These are phyloP conservation scores for Suillus placidus DNA, from an alignment of 768 basidiomycete species.

Conservation along the genomic window DNA sequence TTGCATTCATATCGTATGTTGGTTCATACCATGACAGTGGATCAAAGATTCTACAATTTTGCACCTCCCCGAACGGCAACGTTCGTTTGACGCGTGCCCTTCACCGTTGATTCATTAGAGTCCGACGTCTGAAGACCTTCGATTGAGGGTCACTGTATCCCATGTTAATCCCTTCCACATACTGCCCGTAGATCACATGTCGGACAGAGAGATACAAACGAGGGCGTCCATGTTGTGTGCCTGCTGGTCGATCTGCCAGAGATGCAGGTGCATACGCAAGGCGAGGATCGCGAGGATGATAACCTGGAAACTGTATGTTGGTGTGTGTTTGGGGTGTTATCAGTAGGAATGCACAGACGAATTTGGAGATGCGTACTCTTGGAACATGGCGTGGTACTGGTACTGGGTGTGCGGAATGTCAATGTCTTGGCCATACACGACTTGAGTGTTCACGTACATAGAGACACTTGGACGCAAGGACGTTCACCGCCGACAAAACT, in stretches of 20 bases:
- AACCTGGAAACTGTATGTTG: neutral
- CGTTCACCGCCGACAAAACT: neutral
- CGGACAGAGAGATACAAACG: neutral
- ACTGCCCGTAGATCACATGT: neutral
- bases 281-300: neutral
- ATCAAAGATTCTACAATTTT: neutral
- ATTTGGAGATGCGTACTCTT: neutral
- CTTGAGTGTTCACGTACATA: neutral
- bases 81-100: neutral
- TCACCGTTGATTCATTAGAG: neutral
- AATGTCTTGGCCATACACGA: neutral
- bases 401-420: neutral
- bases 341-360: neutral
- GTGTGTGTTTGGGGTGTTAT: neutral
- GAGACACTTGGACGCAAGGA: neutral
- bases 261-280: constrained; percentile 1
- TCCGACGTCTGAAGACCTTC: neutral
- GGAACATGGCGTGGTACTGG: neutral
- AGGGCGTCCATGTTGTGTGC: neutral
- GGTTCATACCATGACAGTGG: neutral
- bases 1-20: neutral
- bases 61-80: neutral
- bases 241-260: neutral
- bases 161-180: neutral
- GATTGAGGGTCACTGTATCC: neutral